Percentiles rank a stretch among this genome's conserved stretches.
Conservation (phyloP, 2,329 filamentous ascomycete genomes). For the Grosmannia serpens region DNA sequence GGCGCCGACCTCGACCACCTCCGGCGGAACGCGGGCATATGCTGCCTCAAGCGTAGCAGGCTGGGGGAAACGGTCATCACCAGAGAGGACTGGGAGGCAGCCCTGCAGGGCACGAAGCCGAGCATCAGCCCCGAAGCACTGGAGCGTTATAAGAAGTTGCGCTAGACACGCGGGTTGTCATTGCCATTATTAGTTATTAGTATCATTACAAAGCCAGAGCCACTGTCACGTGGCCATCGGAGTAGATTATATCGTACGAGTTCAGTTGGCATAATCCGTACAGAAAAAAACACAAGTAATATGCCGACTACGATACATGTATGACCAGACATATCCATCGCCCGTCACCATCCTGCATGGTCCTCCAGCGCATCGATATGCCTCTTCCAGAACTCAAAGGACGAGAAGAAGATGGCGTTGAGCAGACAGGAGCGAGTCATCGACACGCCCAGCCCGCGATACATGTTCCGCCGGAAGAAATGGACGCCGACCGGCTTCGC, state of each 20-base stretch:
- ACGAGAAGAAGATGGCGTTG: conserved; percentile 84
- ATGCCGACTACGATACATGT: no score
- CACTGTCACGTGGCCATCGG: no score
- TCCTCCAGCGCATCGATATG: conserved; percentile 46
- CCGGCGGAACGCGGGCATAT: conserved; percentile 24
- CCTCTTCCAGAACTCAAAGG: conserved; percentile 74
- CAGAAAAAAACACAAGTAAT: no score
- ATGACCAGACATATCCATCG: no score
- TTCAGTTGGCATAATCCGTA: no score
- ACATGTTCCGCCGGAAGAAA: conserved; percentile 69
- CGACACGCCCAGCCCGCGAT: conserved; percentile 70
- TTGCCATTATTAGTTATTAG: no score
- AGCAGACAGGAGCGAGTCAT: conserved; percentile 73
- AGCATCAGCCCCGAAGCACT: conserved; percentile 28
- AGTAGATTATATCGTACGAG: no score
- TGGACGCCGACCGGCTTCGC: conserved; percentile 62
- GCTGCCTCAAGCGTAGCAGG: conserved; percentile 22
- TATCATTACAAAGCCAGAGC: no score
- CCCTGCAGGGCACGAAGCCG: conserved; percentile 33
- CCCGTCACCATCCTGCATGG: conserved; percentile 7
- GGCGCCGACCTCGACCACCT: conserved; percentile 52
- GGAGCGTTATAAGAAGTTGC: conserved; percentile 10
- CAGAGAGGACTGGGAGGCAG: conserved; percentile 39
- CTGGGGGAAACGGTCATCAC: conserved; percentile 19
- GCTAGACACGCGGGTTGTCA: not conserved